Percentiles rank a stretch among this genome's conserved stretches.
phyloP scores from a whole-genome alignment of 2,329 filamentous ascomycete genomes.

The Phaeosphaeria sp. region DNA sequence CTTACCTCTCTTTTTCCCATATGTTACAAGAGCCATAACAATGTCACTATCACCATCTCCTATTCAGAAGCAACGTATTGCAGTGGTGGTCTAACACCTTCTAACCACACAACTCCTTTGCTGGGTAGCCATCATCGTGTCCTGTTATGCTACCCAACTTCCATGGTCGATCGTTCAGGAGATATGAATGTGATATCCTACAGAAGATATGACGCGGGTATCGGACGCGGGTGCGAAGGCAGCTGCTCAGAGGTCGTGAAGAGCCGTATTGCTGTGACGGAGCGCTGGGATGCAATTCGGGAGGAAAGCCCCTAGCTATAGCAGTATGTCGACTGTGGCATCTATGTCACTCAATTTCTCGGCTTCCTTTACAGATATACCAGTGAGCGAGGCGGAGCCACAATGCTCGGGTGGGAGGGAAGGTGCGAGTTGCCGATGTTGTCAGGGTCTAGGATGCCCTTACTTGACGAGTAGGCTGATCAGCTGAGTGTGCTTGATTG shows the following conservation, averaged over 20 bases:
- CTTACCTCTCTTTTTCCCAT: not conserved
- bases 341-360: not conserved
- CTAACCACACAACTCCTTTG: not conserved
- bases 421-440: not conserved
- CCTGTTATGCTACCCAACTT: not conserved
- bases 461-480: not conserved
- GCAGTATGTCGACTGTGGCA: not conserved
- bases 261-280: not conserved
- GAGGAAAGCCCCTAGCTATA: not conserved
- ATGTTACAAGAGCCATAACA: not conserved
- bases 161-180: not conserved
- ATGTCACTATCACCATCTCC: not conserved
- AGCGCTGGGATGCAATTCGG: not conserved
- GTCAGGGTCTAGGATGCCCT: not conserved
- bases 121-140: not conserved
- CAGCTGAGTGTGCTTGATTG: not conserved
- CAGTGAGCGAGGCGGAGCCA: not conserved
- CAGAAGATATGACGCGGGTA: not conserved
- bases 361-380: not conserved
- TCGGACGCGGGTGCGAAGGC: not conserved
- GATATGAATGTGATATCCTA: not conserved
- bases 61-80: not conserved
- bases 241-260: not conserved
- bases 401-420: not conserved
- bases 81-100: not conserved